phyloP scores from a whole-genome alignment of 768 basidiomycete genomes.

The Thelephora aurantiotincta region DNA sequence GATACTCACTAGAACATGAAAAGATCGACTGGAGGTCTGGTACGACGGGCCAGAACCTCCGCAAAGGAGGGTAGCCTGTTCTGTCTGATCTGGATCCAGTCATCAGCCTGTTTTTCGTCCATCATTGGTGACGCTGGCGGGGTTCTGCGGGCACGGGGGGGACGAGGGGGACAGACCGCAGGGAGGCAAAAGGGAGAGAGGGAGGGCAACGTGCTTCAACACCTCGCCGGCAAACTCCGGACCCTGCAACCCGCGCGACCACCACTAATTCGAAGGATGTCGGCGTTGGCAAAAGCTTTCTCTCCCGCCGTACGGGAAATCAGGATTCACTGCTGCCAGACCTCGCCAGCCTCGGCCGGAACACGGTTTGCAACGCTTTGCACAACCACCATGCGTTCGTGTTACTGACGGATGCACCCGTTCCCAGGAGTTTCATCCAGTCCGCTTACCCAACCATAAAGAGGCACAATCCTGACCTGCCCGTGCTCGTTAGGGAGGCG shows the following conservation, averaged over 20 bases:
- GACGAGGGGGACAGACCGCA: neutral
- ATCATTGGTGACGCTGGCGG: constrained; percentile 10
- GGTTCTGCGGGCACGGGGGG: constrained; percentile 8
- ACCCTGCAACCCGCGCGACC: neutral
- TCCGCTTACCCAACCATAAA: constrained; percentile 65
- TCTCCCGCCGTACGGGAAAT: constrained; percentile 72
- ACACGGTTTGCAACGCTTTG: constrained; percentile 39
- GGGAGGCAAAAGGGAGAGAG: too few species aligned
- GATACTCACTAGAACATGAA: constrained; percentile 94
- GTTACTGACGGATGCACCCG: neutral
- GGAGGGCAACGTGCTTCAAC: neutral
- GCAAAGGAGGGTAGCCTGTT: constrained; percentile 77
- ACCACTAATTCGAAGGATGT: neutral
- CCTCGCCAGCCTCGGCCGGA: constrained; percentile 61
- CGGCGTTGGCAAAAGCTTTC: constrained; percentile 53
- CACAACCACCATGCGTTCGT: neutral
- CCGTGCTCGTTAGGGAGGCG: constrained; percentile 71
- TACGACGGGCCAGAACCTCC: constrained; percentile 83
- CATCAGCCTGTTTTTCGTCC: constrained; percentile 33
- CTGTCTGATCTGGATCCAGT: constrained; percentile 57
- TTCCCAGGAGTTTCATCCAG: constrained; percentile 59
- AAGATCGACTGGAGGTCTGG: constrained; percentile 89
- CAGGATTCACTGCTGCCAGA: constrained; percentile 69
- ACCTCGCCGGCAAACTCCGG: neutral
- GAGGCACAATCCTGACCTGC: constrained; percentile 77